These are phyloP conservation scores for Leptoxyphium fumago DNA, from an alignment of 2,329 filamentous ascomycete genomes.

Conservation along the genomic window DNA sequence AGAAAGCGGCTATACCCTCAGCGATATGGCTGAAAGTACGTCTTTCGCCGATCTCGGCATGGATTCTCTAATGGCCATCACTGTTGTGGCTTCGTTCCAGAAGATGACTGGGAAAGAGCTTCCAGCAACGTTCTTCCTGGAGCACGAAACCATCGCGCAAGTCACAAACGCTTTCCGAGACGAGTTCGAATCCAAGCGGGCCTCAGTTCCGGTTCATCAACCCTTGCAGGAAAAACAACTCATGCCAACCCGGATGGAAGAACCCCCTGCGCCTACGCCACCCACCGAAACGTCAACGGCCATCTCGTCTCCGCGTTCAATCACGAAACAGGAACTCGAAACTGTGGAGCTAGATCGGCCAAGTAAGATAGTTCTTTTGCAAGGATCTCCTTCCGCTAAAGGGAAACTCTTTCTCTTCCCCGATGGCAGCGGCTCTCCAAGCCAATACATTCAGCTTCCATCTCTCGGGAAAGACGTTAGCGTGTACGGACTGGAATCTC, in stretches of 20 bases:
- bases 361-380: too few species aligned
- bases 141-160: constrained; percentile 2
- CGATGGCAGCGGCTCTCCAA: too few species aligned
- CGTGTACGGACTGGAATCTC: too few species aligned
- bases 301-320: too few species aligned
- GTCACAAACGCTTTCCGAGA: constrained; percentile 2
- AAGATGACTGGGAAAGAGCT: constrained; percentile 3
- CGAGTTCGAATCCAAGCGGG: neutral
- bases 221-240: constrained; percentile 20
- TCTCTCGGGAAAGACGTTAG: too few species aligned
- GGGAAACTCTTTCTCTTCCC: too few species aligned
- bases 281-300: too few species aligned
- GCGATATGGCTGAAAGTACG: neutral
- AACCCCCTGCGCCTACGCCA: too few species aligned
- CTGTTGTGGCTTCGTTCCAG: constrained; percentile 3
- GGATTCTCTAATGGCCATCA: constrained; percentile 4
- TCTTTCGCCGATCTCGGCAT: constrained; percentile 3
- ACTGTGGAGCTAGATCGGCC: too few species aligned
- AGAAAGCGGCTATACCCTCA: neutral
- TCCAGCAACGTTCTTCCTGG: constrained; percentile 3
- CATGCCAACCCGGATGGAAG: constrained; percentile 11
- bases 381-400: too few species aligned
- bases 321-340: too few species aligned
- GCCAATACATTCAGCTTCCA: too few species aligned
- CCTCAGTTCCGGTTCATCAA: constrained; percentile 33